Conservation (phyloP, 306 rosid species). For the Inga leiocalycina region DNA sequence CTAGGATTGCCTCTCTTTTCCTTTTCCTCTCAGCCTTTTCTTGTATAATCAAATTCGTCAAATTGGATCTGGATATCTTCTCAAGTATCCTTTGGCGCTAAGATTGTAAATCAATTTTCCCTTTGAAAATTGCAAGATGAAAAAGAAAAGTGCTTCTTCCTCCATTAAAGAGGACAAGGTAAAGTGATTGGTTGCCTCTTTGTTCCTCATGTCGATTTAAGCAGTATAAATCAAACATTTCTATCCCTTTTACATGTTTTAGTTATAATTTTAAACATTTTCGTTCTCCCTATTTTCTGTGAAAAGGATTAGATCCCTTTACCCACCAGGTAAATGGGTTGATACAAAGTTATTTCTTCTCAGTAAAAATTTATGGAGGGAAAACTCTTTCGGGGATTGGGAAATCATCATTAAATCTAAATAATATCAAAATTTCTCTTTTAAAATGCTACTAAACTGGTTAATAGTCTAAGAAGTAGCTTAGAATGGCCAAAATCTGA, state of each 20-base stretch:
- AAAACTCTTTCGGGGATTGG: conserved; percentile 4
- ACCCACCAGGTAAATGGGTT: conserved; percentile 6
- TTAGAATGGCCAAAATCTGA: neutral
- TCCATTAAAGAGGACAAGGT: conserved; percentile 34
- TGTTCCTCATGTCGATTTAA: neutral
- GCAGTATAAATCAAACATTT: neutral
- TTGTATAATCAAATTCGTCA: neutral
- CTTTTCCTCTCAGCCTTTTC: neutral
- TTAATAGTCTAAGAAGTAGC: neutral
- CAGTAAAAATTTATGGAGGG: neutral
- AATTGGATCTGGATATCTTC: conserved; percentile 21
- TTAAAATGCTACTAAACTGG: neutral
- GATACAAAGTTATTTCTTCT: neutral
- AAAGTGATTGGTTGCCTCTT: conserved; percentile 10
- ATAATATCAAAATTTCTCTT: neutral
- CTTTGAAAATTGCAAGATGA: conserved; percentile 22
- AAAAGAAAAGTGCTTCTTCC: conserved; percentile 26
- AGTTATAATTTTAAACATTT: neutral
- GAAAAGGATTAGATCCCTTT: conserved; percentile 3
- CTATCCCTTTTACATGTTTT: neutral
- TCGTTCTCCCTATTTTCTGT: conserved; percentile 3
- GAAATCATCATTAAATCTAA: neutral
- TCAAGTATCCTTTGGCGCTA: neutral
- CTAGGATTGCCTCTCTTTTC: conserved; percentile 24
- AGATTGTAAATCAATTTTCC: conserved; percentile 1